Conservation (phyloP, 371 early-diverging fungal species). For the Racocetra persica region DNA sequence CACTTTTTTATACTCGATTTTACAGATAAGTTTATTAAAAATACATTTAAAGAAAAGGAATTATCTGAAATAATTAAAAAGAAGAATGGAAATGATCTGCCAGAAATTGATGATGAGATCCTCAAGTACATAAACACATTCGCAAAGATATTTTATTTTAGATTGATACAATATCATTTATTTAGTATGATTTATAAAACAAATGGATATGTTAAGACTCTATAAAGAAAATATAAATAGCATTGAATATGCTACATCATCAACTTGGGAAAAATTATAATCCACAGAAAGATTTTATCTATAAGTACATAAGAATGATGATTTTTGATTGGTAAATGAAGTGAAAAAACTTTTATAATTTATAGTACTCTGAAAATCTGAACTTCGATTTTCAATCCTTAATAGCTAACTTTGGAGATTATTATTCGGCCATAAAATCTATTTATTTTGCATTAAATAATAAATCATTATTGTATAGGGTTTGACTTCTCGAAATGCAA, state of each 20-base stretch:
- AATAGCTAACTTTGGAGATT: neutral
- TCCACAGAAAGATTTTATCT: constrained; percentile 37
- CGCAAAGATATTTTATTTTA: constrained; percentile 21
- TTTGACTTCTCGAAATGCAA: constrained; percentile 39
- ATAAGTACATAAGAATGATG: constrained; percentile 40
- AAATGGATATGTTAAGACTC: constrained; percentile 28
- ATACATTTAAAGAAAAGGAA: constrained; percentile 35
- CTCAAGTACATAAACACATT: constrained; percentile 42
- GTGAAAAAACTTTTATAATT: constrained; percentile 1
- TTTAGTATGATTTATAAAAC: constrained; percentile 27
- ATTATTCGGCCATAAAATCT: neutral
- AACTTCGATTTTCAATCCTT: neutral
- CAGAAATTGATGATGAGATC: constrained; percentile 41
- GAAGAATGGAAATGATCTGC: constrained; percentile 30
- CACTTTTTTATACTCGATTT: constrained; percentile 42
- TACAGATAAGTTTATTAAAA: constrained; percentile 27
- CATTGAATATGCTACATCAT: constrained; percentile 34
- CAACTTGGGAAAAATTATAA: constrained; percentile 32
- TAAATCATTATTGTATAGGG: constrained; percentile 35
- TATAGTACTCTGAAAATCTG: constrained; percentile 28
- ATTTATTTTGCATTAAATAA: neutral
- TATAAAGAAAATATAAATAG: constrained; percentile 38
- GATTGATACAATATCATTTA: constrained; percentile 7
- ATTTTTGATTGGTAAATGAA: constrained; percentile 40
- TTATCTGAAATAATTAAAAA: constrained; percentile 38